Evolutionary conservation across 148 eudicot genomes (phyloP).

Genomic region (Vaccinium vitisidaea): DNA sequence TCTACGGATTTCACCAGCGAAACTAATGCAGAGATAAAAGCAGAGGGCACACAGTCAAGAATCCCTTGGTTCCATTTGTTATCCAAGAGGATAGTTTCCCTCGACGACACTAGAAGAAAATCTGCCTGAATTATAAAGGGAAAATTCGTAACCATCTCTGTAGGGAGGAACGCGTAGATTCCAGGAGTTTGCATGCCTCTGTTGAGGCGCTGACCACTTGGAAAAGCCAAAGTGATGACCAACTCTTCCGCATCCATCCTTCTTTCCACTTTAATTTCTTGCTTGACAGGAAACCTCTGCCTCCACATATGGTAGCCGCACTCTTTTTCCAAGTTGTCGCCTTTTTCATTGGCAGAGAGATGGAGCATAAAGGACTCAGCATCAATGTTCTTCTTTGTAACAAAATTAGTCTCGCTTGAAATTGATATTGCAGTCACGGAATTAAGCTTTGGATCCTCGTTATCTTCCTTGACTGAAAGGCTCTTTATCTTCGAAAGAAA

Average conservation of each 20-base stretch:
- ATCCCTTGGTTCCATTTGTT: constrained; percentile 64
- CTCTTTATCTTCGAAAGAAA: constrained; percentile 59
- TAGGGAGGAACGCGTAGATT: constrained; percentile 65
- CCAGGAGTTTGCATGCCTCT: constrained; percentile 51
- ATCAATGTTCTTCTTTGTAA: constrained; percentile 39
- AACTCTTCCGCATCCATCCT: constrained; percentile 65
- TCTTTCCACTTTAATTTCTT: constrained; percentile 46
- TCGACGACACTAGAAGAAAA: constrained; percentile 62
- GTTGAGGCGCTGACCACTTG: constrained; percentile 53
- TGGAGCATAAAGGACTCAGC: constrained; percentile 58
- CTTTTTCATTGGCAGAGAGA: constrained; percentile 45
- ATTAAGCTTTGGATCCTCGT: constrained; percentile 36
- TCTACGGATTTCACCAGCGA: constrained; percentile 36
- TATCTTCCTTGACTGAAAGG: constrained; percentile 57
- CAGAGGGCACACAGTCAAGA: constrained; percentile 53
- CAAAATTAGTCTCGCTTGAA: constrained; percentile 46
- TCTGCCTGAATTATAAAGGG: constrained; percentile 75
- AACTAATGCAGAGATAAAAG: constrained; percentile 52
- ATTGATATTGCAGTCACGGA: constrained; percentile 54
- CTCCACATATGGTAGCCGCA: constrained; percentile 75
- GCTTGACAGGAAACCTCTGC: constrained; percentile 60
- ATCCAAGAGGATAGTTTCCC: constrained; percentile 66
- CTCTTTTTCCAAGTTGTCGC: constrained; percentile 27
- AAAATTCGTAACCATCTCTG: constrained; percentile 67
- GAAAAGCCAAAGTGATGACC: constrained; percentile 67